Evolutionary conservation across 345 rosid genomes (phyloP).

Genomic region (Corchorus capsularis): DNA sequence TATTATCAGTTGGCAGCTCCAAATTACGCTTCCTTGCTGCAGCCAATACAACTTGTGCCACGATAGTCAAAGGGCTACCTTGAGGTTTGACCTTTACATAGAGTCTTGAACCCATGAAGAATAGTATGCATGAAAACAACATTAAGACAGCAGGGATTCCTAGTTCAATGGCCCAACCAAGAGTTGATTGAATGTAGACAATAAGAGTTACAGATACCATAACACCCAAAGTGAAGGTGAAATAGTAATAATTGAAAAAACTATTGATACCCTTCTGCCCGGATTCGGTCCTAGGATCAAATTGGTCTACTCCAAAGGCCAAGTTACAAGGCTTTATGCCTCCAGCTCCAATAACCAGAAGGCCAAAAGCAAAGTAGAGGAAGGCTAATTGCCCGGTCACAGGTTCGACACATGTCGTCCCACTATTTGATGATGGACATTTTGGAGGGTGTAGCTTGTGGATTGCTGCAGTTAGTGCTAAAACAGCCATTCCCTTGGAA

Average conservation of each 20-base stretch:
- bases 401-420: slow-evolving; percentile 28
- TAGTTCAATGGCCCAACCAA: slow-evolving; percentile 41
- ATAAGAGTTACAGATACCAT: slow-evolving; percentile 30
- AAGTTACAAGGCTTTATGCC: slow-evolving; percentile 50
- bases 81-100: slow-evolving; percentile 43
- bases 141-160: slow-evolving; percentile 41
- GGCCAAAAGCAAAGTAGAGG: slow-evolving; percentile 27
- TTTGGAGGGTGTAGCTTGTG: slow-evolving; percentile 37
- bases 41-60: slow-evolving; percentile 38
- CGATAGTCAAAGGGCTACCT: slow-evolving; percentile 42
- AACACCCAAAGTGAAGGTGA: slow-evolving; percentile 39
- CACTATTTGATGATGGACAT: neutral
- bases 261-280: slow-evolving; percentile 39
- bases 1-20: slow-evolving; percentile 18
- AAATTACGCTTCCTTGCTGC: slow-evolving; percentile 28
- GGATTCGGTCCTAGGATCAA: slow-evolving; percentile 34
- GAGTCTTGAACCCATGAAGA: slow-evolving; percentile 38
- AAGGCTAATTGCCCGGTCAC: slow-evolving; percentile 28
- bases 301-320: slow-evolving; percentile 52
- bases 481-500: slow-evolving; percentile 35
- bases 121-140: slow-evolving; percentile 37
- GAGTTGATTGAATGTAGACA: slow-evolving; percentile 38
- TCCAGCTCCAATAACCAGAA: slow-evolving; percentile 44
- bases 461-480: slow-evolving; percentile 39
- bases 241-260: slow-evolving; percentile 48